Evolutionary conservation across 805 yeast genomes (phyloP).

Genomic region (Isabelozyma heimii): DNA sequence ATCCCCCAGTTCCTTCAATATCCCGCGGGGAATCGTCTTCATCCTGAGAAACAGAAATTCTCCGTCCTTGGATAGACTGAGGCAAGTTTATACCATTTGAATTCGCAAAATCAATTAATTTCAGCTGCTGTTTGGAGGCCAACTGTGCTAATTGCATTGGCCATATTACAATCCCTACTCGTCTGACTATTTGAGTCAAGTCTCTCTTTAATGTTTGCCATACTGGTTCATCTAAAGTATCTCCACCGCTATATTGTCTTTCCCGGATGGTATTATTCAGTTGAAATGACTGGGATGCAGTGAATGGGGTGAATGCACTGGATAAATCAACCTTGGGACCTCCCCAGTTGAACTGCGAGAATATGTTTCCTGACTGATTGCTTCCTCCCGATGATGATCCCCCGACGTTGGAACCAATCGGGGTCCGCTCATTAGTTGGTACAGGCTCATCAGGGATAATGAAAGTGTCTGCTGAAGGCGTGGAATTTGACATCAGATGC

Average conservation of each 20-base stretch:
- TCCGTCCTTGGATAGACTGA: conserved; percentile 24
- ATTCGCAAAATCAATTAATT: conserved; percentile 32
- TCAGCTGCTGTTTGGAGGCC: conserved; percentile 33
- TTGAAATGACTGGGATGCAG: conserved; percentile 13
- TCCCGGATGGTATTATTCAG: conserved; percentile 33
- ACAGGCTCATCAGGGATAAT: conserved; percentile 37
- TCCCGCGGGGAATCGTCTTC: conserved; percentile 19
- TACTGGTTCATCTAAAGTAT: conserved; percentile 72
- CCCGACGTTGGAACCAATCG: neutral
- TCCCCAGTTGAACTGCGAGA: conserved; percentile 12
- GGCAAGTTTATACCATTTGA: conserved; percentile 36
- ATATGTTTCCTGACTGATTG: conserved; percentile 1
- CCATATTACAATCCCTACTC: conserved; percentile 42
- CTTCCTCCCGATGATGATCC: neutral
- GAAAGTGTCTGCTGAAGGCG: conserved; percentile 26
- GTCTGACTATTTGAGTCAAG: conserved; percentile 29
- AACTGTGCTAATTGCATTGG: conserved; percentile 37
- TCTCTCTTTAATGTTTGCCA: conserved; percentile 48
- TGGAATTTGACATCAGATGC: neutral
- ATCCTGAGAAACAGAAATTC: conserved; percentile 24
- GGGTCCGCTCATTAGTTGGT: neutral
- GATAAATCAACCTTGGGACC: conserved; percentile 32
- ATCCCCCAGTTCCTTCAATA: conserved; percentile 22
- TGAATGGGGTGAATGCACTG: conserved; percentile 32
- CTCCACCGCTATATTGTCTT: conserved; percentile 63